phyloP scores from a whole-genome alignment of 148 eudicot genomes.

The Rhododendron henanense region DNA sequence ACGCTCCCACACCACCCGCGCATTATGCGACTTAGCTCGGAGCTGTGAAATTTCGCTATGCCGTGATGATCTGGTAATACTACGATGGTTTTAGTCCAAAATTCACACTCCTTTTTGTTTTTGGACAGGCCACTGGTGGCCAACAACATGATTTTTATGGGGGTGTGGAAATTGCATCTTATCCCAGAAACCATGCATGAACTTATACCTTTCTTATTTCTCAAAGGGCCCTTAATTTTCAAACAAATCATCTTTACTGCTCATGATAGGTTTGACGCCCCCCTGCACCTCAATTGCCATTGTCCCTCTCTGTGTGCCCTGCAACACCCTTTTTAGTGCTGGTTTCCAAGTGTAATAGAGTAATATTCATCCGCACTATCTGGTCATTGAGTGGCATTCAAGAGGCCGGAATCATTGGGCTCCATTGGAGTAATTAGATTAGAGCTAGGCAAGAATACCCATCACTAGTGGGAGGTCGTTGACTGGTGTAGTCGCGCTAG shows the following conservation, averaged over 20 bases:
- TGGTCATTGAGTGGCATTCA: conserved; percentile 1
- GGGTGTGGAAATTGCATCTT: background rate
- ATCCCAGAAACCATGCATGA: background rate
- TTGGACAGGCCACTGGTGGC: background rate
- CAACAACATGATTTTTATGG: background rate
- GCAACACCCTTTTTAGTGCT: background rate
- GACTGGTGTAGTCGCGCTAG: no score
- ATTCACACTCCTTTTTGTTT: background rate
- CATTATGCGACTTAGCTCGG: no score
- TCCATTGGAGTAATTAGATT: background rate
- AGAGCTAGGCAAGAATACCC: background rate
- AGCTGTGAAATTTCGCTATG: background rate
- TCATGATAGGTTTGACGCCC: conserved; percentile 14
- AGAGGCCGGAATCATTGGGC: background rate
- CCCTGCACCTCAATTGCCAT: background rate
- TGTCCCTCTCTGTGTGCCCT: background rate
- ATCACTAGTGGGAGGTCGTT: no score
- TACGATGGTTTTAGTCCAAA: background rate
- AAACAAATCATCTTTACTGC: background rate
- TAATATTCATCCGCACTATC: background rate
- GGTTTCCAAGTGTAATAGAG: background rate
- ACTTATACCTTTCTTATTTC: background rate
- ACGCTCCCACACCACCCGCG: no score
- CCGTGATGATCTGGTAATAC: background rate
- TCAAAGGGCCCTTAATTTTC: background rate